A percentile compares a stretch with the other conserved stretches of the same genome.
These are phyloP conservation scores for Salix suchowensis DNA, from an alignment of 345 rosid species.

Conservation along the genomic window DNA sequence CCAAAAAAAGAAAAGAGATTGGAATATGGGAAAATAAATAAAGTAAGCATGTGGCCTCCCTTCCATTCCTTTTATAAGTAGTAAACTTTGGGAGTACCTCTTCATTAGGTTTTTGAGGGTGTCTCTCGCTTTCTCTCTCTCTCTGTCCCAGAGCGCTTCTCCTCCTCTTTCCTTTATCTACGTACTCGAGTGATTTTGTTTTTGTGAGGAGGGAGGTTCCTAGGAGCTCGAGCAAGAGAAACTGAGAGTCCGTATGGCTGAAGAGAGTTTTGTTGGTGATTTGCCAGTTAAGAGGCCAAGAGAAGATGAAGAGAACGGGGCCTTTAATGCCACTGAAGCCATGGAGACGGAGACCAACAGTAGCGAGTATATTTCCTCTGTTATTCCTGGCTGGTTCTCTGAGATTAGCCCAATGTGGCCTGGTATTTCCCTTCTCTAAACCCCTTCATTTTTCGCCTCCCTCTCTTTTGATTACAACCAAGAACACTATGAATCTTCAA, in stretches of 20 bases:
- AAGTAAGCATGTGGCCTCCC: not conserved
- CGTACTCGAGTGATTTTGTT: not conserved
- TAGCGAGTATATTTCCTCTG: constrained; percentile 41
- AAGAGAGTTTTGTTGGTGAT: constrained; percentile 26
- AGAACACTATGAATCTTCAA: not conserved
- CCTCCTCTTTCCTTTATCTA: not conserved
- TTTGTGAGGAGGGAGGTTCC: not conserved
- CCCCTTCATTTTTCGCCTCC: not conserved
- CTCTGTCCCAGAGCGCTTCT: not conserved
- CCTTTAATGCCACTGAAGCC: constrained; percentile 25
- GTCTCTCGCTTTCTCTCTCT: not conserved
- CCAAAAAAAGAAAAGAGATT: no score
- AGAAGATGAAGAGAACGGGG: constrained; percentile 49
- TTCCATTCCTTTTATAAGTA: not conserved
- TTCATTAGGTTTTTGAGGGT: not conserved
- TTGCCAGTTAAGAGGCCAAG: constrained; percentile 52
- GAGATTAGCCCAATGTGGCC: constrained; percentile 93
- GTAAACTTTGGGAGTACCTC: not conserved
- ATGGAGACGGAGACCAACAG: constrained; percentile 39
- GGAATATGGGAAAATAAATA: not conserved
- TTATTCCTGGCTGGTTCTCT: constrained; percentile 84
- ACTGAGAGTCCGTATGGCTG: constrained; percentile 16
- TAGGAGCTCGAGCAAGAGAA: not conserved
- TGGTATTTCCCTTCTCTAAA: constrained; percentile 34
- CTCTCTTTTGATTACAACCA: not conserved